Conservation (phyloP, 2,329 filamentous ascomycete genomes). For the Epichloe sibirici region DNA sequence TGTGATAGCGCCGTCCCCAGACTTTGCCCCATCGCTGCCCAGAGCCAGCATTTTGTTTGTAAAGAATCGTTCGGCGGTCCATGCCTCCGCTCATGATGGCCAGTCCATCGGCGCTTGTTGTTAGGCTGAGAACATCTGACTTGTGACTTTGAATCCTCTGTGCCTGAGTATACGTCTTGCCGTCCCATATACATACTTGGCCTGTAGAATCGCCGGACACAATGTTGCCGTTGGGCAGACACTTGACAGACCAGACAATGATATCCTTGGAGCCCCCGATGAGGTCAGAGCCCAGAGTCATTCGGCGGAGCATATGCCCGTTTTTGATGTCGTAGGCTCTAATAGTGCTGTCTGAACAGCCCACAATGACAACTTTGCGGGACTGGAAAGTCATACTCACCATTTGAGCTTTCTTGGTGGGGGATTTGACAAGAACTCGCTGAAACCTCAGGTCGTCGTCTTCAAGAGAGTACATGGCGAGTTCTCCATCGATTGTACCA, state of each 20-base stretch:
- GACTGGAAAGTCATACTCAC: conserved; percentile 87
- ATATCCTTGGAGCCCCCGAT: conserved; percentile 69
- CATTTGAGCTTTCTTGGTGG: conserved; percentile 76
- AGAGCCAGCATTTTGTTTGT: conserved; percentile 52
- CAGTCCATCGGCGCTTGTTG: conserved; percentile 65
- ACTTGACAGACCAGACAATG: conserved; percentile 88
- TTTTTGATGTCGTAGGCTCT: conserved; percentile 78
- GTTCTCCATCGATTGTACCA: conserved; percentile 82
- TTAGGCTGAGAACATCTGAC: conserved; percentile 83
- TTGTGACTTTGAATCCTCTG: conserved; percentile 81
- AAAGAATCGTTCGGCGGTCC: conserved; percentile 76
- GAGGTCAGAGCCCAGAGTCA: conserved; percentile 74
- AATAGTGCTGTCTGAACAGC: conserved; percentile 94
- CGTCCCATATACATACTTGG: conserved; percentile 87
- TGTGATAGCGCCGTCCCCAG: conserved; percentile 77
- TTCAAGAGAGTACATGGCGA: conserved; percentile 76
- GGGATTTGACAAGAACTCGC: conserved; percentile 60
- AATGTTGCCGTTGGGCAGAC: conserved; percentile 75
- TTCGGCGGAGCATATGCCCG: conserved; percentile 62
- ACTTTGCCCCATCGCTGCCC: conserved; percentile 69
- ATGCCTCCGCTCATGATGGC: conserved; percentile 84
- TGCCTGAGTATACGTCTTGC: conserved; percentile 76
- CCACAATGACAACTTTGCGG: conserved; percentile 69
- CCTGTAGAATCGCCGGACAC: conserved; percentile 92
- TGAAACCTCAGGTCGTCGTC: conserved; percentile 75